A percentile compares a stretch with the other conserved stretches of the same genome.
Evolutionary conservation across 2,329 filamentous ascomycete species (phyloP).

Genomic region (Pseudophaeomoniella oleicola): DNA sequence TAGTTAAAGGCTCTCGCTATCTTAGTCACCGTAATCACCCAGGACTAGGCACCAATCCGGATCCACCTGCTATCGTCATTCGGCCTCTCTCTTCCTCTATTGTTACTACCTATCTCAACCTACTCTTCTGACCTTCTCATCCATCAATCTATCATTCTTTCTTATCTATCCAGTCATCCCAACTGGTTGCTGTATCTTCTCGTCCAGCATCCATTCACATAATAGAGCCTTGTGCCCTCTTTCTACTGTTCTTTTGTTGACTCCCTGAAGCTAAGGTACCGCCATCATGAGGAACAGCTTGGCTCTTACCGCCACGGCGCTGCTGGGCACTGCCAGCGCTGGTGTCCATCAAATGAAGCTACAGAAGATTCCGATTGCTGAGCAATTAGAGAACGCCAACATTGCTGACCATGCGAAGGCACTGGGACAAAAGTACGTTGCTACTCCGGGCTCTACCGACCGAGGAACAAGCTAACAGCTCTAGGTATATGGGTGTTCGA

Average conservation of each 20-base stretch:
- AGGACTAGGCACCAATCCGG: too few relatives aligned
- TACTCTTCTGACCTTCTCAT: too few relatives aligned
- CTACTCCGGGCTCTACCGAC: background rate
- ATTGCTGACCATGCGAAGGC: slow-evolving; percentile 69
- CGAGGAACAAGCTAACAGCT: slow-evolving; percentile 27
- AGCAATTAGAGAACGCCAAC: slow-evolving; percentile 72
- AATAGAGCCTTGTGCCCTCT: too few relatives aligned
- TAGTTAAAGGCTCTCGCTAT: too few relatives aligned
- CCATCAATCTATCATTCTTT: too few relatives aligned
- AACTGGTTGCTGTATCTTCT: too few relatives aligned
- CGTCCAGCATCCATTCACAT: too few relatives aligned
- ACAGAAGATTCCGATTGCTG: slow-evolving; percentile 82
- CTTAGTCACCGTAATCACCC: too few relatives aligned
- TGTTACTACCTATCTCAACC: too few relatives aligned
- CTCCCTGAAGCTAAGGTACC: background rate
- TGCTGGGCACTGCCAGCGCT: slow-evolving; percentile 71
- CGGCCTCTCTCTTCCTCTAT: too few relatives aligned
- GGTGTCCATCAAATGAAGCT: slow-evolving; percentile 93
- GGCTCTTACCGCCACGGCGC: slow-evolving; percentile 61
- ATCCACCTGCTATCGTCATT: too few relatives aligned
- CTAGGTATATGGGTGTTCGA: slow-evolving; percentile 89
- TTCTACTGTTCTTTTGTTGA: background rate
- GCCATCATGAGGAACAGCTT: slow-evolving; percentile 69
- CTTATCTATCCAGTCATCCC: too few relatives aligned
- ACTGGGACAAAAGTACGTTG: slow-evolving; percentile 62